A percentile compares a stretch with the other conserved stretches of the same genome.
Conservation (phyloP, 805 yeast species). For the Wickerhamiella allomyrinae region DNA sequence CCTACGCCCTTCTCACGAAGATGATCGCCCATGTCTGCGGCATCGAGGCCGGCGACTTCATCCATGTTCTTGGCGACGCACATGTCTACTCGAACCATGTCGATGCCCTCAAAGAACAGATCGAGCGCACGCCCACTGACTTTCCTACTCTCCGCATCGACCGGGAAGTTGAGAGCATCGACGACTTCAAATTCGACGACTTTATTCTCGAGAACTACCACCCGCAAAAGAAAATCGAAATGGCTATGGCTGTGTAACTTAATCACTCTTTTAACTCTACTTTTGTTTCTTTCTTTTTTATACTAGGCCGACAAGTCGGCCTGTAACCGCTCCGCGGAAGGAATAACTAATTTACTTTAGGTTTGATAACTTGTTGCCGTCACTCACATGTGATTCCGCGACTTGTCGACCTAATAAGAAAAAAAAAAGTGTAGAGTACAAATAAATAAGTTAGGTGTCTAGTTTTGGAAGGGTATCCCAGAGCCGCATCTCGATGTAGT, state of each 20-base stretch:
- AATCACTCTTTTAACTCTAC: no score
- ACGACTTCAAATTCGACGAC: conserved; percentile 80
- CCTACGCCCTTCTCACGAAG: conserved; percentile 79
- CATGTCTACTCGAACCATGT: conserved; percentile 90
- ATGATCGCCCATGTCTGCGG: conserved; percentile 95
- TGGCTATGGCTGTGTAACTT: conserved; percentile 88
- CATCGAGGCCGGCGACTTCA: conserved; percentile 89
- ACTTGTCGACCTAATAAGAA: no score
- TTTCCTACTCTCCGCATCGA: conserved; percentile 71
- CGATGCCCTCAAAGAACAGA: conserved; percentile 75
- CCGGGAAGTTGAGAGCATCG: conserved; percentile 56
- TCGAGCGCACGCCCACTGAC: conserved; percentile 53
- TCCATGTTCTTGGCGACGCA: conserved; percentile 93
- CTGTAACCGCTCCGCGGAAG: no score
- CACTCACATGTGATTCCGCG: no score
- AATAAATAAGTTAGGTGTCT: no score
- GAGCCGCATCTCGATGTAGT: neutral
- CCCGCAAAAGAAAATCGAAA: conserved; percentile 72
- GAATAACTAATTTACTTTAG: no score
- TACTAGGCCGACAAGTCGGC: no score
- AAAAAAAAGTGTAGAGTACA: no score
- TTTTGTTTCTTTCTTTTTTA: no score
- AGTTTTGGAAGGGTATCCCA: neutral
- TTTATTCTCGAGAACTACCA: conserved; percentile 67
- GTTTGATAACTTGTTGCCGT: no score